Conservation (phyloP, 805 yeast genomes). For the Lipomyces mesembrius region DNA sequence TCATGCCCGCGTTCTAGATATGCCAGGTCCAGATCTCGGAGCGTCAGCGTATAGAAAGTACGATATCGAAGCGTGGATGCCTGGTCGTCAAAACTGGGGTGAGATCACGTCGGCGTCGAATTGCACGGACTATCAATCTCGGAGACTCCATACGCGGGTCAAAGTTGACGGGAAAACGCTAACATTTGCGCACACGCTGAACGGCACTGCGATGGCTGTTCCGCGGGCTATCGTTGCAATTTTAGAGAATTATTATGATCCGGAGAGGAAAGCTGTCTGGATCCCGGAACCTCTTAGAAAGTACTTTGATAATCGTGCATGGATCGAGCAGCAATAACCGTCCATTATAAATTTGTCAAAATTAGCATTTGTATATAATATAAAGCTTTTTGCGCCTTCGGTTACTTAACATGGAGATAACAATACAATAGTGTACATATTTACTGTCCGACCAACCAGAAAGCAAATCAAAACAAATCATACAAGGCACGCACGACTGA, state of each 20-base stretch:
- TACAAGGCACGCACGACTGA: neutral
- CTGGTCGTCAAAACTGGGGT: constrained; percentile 92
- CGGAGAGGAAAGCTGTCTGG: constrained; percentile 54
- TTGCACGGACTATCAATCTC: constrained; percentile 87
- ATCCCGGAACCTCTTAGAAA: constrained; percentile 72
- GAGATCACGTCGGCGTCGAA: constrained; percentile 90
- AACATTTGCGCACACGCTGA: constrained; percentile 74
- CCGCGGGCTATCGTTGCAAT: constrained; percentile 90
- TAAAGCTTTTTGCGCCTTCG: neutral
- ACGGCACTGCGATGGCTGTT: constrained; percentile 95
- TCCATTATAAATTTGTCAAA: neutral
- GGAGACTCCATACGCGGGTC: constrained; percentile 75
- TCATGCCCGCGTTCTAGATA: constrained; percentile 76
- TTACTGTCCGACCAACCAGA: neutral
- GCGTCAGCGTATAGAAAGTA: constrained; percentile 90
- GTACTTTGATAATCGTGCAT: constrained; percentile 69
- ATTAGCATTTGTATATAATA: neutral
- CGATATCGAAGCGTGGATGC: constrained; percentile 98
- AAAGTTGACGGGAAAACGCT: constrained; percentile 46
- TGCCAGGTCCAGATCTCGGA: constrained; percentile 92
- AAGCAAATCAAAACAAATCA: neutral
- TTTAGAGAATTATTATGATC: constrained; percentile 82
- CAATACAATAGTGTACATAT: neutral
- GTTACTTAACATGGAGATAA: neutral
- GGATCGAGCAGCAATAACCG: constrained; percentile 38